Base-by-base conservation (phyloP, 192 early-diverging fungal genomes). In the Mortierella claussenii region DNA sequence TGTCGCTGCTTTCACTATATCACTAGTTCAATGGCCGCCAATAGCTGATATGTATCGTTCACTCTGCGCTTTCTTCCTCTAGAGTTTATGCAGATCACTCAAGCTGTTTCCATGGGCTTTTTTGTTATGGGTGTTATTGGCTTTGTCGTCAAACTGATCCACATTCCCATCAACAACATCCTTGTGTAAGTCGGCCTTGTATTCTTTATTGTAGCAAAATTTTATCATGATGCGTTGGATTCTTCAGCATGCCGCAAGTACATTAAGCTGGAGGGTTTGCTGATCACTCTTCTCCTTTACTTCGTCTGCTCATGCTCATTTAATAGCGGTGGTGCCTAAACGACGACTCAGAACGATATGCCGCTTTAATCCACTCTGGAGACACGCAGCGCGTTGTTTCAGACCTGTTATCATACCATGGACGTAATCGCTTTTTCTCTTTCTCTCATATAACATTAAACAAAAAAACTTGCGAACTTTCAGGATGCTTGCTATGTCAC, bases 151-250 rank as follows among this genome's bases (percentile, higher is more conserved):
- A 99, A 99, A 88, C 88, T 99, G 75, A 95, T 99, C 62, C 98
- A 99, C 83, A 99, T 99, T 84, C 98, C 98, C 58, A 98, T 99
- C 88, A 98, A 98, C 91, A 98, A 98, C 88, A 98, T 99, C 80
- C 94, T 99, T 74, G 98, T 99, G 81, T 82, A 79, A 60, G 81
- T 79, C 8, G 15, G 40, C 31, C 17, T 31, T 44, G 4, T 55
- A 18, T 8, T 52, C 8, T 8, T 21, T 30, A 52, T 52, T 8
- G 13, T 6, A 21, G 8, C 40, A 17, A 42, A 11, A 8, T 17
- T 17, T 42, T 42, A 42, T 42, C 40, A 42, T 11, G 8, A 42
- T 11, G 17, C 17, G 10, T 42, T 21, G 21, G 1, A 49, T 5
- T 20, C n/a, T n/a, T n/a, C n/a, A n/a, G n/a, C n/a, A n/a, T n/a